phyloP scores from a whole-genome alignment of 192 early-diverging fungal genomes.

The Gamsiella multidivaricata region DNA sequence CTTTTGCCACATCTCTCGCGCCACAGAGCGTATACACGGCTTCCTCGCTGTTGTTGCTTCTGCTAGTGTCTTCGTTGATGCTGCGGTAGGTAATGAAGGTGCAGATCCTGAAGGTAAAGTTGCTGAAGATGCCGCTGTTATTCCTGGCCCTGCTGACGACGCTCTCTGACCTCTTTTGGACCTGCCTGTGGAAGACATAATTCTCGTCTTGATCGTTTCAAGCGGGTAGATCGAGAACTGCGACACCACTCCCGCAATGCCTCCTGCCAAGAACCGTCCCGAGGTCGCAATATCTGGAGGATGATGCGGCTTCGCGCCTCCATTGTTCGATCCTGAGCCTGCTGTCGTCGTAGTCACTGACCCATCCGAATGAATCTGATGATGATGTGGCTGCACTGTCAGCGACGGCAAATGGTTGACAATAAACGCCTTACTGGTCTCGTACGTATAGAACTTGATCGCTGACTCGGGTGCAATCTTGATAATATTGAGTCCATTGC shows the following conservation, averaged over 20 bases:
- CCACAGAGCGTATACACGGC: constrained; percentile 61
- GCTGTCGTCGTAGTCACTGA: not conserved
- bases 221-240: constrained; percentile 83
- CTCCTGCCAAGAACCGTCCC: constrained; percentile 77
- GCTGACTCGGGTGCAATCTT: constrained; percentile 83
- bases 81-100: constrained; percentile 2
- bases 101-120: constrained; percentile 3
- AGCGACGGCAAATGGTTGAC: constrained; percentile 36
- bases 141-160: not conserved
- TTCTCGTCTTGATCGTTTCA: constrained; percentile 79
- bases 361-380: not conserved
- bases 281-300: constrained; percentile 58
- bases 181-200: constrained; percentile 72
- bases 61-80: not conserved
- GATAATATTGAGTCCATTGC: constrained; percentile 81
- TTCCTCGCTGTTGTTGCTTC: constrained; percentile 11
- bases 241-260: constrained; percentile 74
- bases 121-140: constrained; percentile 13
- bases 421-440: constrained; percentile 57
- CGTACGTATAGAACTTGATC: constrained; percentile 83
- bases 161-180: not conserved
- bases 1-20: constrained; percentile 68
- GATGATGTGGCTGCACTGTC: constrained; percentile 24
- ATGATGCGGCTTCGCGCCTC: not conserved
- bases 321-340: too few relatives aligned